Base-by-base conservation (phyloP, 2,329 filamentous ascomycete genomes). In the Exophiala oligosperma region DNA sequence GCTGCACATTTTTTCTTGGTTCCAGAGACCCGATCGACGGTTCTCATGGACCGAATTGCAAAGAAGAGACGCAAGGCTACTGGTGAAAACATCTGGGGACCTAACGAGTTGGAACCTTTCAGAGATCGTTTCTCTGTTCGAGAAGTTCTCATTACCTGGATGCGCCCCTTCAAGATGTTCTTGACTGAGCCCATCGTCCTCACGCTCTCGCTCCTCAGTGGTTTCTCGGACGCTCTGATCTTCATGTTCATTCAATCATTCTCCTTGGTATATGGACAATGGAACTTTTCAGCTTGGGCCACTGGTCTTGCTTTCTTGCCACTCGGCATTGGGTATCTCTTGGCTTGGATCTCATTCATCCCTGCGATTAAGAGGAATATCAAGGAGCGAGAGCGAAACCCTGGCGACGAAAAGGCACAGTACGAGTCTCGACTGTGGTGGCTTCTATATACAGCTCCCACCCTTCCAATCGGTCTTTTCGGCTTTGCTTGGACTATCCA, bases 41-140 rank as follows among this genome's bases (percentile, higher is more conserved):
- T 92, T 60, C 81, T 94, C 77, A 86, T 95, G 80, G 87, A 94
- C 75, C 79, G 79, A 1, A 90, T 92, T 58, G 91, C 91, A 28
- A 91, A 91, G 80, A 85, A 83, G 71, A 83, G 86, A 63, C 83
- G 90, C 71, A 77, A 86, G 74, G 83, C 83, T 71, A 74, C 76
- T 9, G 85, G 85, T 38, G 73, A 82, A 64, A 85, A 88, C 67
- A 72, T 91, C 61, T 90, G 83, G 70, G 89, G 90, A 1, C 89
- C 88, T 0, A 85, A 89, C 59, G 90, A 94, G 73, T 79, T 91
- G 14, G 77, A 82, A 7, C 77, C 81, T 2, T 83, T 82, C 72
- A 72, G 74, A 11, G 76, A 81, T 54, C 79, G 83, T 47, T 81
- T 88, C 67, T 79, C 80, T 1, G 73, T 75, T 51, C 78, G 76